A percentile compares a stretch with the other conserved stretches of the same genome.
Conservation (phyloP, 192 early-diverging fungal species). For the Umbelopsis isabellina region DNA sequence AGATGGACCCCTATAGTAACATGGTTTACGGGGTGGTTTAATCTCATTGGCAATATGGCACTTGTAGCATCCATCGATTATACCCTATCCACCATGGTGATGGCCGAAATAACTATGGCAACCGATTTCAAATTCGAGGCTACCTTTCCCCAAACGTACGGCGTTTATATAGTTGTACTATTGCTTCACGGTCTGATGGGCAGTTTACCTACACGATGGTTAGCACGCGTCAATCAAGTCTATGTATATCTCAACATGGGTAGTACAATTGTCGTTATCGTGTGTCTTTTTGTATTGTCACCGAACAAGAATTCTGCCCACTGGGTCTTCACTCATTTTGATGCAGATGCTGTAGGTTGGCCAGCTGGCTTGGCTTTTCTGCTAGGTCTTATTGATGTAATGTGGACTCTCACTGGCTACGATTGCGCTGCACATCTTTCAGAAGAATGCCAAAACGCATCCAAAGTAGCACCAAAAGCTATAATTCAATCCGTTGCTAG, state of each 20-base stretch:
- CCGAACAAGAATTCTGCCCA: conserved; percentile 15
- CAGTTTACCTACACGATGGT: conserved; percentile 38
- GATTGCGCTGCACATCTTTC: conserved; percentile 32
- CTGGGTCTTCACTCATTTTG: conserved; percentile 15
- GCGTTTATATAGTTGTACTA: conserved; percentile 44
- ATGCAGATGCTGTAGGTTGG: conserved; percentile 48
- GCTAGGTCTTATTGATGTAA: conserved; percentile 45
- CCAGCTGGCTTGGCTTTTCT: conserved; percentile 41
- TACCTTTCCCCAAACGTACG: conserved; percentile 36
- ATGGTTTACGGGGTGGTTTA: conserved; percentile 13
- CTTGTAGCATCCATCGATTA: conserved; percentile 18
- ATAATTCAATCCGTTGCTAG: conserved; percentile 42
- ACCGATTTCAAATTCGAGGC: neutral
- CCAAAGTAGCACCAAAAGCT: conserved; percentile 40
- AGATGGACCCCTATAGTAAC: conserved; percentile 13
- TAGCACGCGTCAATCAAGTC: conserved; percentile 38
- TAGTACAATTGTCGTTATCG: conserved; percentile 20
- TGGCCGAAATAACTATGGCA: neutral
- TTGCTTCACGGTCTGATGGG: conserved; percentile 47
- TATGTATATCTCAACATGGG: conserved; percentile 13
- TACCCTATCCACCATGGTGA: neutral
- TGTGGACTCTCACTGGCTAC: conserved; percentile 50
- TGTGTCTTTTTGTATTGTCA: conserved; percentile 6
- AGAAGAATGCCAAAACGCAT: conserved; percentile 43
- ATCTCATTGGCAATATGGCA: conserved; percentile 8